Percentiles rank a stretch among this genome's conserved stretches.
Conservation (phyloP, 257 asterid genomes). For the Cruciata laevipes region DNA sequence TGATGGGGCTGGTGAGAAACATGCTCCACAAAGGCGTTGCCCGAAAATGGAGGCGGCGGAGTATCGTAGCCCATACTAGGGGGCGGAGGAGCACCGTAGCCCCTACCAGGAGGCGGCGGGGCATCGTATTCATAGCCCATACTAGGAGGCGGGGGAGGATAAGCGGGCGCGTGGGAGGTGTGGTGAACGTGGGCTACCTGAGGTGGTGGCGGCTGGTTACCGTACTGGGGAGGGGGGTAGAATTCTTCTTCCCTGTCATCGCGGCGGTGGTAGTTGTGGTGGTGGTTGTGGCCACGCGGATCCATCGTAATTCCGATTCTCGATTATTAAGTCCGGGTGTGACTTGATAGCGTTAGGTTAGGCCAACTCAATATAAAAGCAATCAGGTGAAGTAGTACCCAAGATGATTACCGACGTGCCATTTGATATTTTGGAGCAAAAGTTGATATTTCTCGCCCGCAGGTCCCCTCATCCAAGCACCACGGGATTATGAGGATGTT, state of each 20-base stretch:
- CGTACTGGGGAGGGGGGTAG: constrained; percentile 16
- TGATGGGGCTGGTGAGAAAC: constrained; percentile 20
- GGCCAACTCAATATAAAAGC: too few species aligned
- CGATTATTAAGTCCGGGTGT: too few species aligned
- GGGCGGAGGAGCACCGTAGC: not conserved
- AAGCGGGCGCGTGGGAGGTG: constrained; percentile 31
- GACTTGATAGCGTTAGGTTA: too few species aligned
- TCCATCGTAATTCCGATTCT: constrained; percentile 10
- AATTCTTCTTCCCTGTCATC: constrained; percentile 16
- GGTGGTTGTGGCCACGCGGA: constrained; percentile 27
- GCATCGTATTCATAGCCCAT: not conserved
- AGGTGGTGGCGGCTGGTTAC: not conserved
- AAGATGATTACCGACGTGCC: too few species aligned
- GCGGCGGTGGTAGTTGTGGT: constrained; percentile 11
- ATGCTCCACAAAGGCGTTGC: constrained; percentile 15
- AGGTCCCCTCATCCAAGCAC: too few species aligned
- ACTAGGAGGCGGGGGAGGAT: not conserved
- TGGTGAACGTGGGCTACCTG: constrained; percentile 20
- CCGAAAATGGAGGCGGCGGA: constrained; percentile 10
- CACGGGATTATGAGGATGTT: too few species aligned
- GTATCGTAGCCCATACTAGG: not conserved
- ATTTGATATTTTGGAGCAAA: too few species aligned
- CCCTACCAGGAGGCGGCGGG: constrained; percentile 1
- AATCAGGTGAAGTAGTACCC: too few species aligned
- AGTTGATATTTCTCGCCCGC: too few species aligned